A percentile compares a stretch with the other conserved stretches of the same genome.
Evolutionary conservation across 805 yeast species (phyloP).

Genomic region (Schizosaccharomyces cryophilus): DNA sequence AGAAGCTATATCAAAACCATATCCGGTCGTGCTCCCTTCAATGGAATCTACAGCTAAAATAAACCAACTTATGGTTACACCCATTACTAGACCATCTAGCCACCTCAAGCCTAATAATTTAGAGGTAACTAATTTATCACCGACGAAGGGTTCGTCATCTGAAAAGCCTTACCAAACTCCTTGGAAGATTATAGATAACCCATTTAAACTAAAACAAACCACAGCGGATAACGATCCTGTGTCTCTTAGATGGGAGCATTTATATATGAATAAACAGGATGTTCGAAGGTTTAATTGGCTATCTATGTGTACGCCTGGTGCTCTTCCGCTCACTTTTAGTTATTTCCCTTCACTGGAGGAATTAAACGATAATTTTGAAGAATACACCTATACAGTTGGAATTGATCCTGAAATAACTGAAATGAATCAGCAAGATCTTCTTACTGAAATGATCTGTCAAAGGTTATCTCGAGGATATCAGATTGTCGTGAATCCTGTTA

Average conservation of each 20-base stretch:
- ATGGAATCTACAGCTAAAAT: not conserved
- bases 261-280: constrained; percentile 48
- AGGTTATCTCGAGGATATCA: constrained; percentile 76
- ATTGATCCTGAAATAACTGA: constrained; percentile 33
- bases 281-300: constrained; percentile 54
- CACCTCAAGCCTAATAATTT: too few relatives aligned
- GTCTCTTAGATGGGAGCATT: constrained; percentile 80
- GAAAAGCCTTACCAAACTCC: constrained; percentile 6
- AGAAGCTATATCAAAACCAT: not conserved
- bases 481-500: constrained; percentile 41
- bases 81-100: too few relatives aligned
- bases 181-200: constrained; percentile 51
- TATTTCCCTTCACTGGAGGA: constrained; percentile 50
- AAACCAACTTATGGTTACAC: too few relatives aligned
- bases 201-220: constrained; percentile 39
- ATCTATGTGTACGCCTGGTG: constrained; percentile 79
- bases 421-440: constrained; percentile 23
- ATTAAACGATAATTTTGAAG: constrained; percentile 46
- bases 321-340: constrained; percentile 60
- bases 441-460: constrained; percentile 69
- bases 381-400: constrained; percentile 61
- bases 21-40: not conserved
- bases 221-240: constrained; percentile 31
- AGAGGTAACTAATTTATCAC: too few relatives aligned
- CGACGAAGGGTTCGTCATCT: not conserved